Evolutionary conservation across 768 basidiomycete genomes (phyloP), one percentile per base, ranked within the genome.

Genomic region (Xerocomellus dryophilus): DNA sequence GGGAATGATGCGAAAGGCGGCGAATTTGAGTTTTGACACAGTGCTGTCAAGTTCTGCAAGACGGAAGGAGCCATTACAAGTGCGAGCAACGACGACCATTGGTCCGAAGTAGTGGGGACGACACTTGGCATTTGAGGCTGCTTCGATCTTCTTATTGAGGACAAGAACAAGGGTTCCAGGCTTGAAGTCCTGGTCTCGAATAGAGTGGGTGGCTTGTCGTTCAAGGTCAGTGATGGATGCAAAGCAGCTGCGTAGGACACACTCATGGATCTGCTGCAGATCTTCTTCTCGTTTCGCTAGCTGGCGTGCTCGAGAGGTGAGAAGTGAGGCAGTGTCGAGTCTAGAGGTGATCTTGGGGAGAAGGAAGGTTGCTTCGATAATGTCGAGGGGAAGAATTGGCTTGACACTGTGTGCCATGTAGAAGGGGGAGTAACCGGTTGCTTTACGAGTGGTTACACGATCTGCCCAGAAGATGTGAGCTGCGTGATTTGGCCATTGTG

Each of bases 41-140:
- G 58, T 25, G 3, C 59, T 47, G 41, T 63, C 41, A 17, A 63
- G 23, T 50, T 63, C 55, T 1, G 49, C 41, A 2, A 65, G 46
- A 9, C 44, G 25, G 48, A 59, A 65, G 2, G 61, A 36, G 1
- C 47, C 34, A 8, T 35, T 48, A 5, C 5, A 10, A 9, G 47
- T 14, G 6, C 23, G 35, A 4, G 36, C 9, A 21, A 48, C 21
- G 25, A 48, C 36, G 8, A 48, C 47, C 47, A 48, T 48, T 9
- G 47, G 36, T 0, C 47, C 20, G 9, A 48, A 39, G 5, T 39
- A 38, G 0, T 9, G 36, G 0, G 17, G 47, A 9, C 11, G 15
- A 21, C 47, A 48, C n/a, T 48, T 48, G 0, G 47, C 36, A 27
- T 27, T 27, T 5, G 27, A 27, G 7, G 27, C 27, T 1, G 7